Conservation (phyloP, 805 yeast species). For the Lachancea sp. region DNA sequence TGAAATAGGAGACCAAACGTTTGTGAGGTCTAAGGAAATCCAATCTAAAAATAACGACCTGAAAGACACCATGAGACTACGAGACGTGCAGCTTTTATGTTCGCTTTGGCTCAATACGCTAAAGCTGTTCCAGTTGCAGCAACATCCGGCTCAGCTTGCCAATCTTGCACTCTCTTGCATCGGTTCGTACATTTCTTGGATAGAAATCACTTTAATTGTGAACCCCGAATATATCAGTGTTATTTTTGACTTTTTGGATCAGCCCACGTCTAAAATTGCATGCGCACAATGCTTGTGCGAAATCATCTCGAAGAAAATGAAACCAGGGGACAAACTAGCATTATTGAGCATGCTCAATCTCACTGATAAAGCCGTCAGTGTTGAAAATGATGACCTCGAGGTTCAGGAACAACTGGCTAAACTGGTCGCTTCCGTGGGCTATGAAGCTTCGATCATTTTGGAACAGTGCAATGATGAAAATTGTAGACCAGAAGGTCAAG, state of each 20-base stretch:
- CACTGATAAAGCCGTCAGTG: slow-evolving; percentile 40
- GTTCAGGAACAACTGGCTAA: slow-evolving; percentile 73
- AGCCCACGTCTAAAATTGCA: slow-evolving; percentile 43
- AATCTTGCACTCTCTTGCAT: slow-evolving; percentile 47
- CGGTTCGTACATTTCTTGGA: slow-evolving; percentile 90
- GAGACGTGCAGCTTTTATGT: slow-evolving; percentile 64
- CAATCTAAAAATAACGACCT: slow-evolving; percentile 61
- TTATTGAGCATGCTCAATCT: slow-evolving; percentile 64
- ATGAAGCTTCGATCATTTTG: slow-evolving; percentile 64
- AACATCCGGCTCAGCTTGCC: slow-evolving; percentile 23
- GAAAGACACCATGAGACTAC: slow-evolving; percentile 75
- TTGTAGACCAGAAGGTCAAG: slow-evolving; percentile 33
- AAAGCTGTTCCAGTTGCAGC: slow-evolving; percentile 17
- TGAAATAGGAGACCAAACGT: slow-evolving; percentile 89
- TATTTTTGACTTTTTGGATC: slow-evolving; percentile 53
- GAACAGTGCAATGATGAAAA: slow-evolving; percentile 42
- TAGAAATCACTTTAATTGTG: slow-evolving; percentile 70
- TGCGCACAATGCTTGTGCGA: slow-evolving; percentile 50
- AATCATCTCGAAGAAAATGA: slow-evolving; percentile 72
- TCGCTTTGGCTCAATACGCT: slow-evolving; percentile 54
- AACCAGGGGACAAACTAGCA: slow-evolving; percentile 55
- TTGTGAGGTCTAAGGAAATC: slow-evolving; percentile 56
- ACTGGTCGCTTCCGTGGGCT: slow-evolving; percentile 64
- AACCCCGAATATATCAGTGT: slow-evolving; percentile 43
- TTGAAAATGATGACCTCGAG: slow-evolving; percentile 45